Evolutionary conservation across 2,329 filamentous ascomycete species (phyloP).

Genomic region (Knufia fluminis): DNA sequence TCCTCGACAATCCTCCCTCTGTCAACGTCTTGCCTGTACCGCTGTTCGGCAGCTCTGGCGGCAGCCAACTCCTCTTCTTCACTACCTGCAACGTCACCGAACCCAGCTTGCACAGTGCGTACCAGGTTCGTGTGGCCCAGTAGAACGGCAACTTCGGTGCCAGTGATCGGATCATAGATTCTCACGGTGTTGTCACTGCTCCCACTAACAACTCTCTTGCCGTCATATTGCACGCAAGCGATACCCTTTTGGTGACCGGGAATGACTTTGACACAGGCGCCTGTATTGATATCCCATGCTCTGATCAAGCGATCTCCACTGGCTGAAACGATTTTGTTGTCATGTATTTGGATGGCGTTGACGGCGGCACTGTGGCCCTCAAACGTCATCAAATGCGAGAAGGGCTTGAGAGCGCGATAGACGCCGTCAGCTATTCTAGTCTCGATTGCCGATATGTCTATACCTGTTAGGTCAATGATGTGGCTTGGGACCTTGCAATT

Average conservation of each 20-base stretch:
- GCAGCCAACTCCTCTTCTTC: constrained; percentile 63
- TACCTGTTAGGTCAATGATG: constrained; percentile 42
- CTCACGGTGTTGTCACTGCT: constrained; percentile 95
- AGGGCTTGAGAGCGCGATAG: constrained; percentile 49
- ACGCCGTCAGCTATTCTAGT: constrained; percentile 34
- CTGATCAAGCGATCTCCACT: constrained; percentile 92
- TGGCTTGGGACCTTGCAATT: constrained; percentile 40
- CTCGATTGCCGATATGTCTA: constrained; percentile 35
- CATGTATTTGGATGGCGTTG: constrained; percentile 87
- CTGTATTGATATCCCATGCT: constrained; percentile 82
- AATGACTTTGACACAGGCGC: constrained; percentile 66
- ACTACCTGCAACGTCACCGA: constrained; percentile 77
- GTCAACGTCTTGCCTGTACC: constrained; percentile 55
- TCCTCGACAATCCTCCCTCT: constrained; percentile 35
- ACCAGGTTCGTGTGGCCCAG: constrained; percentile 76
- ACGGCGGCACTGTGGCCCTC: constrained; percentile 85
- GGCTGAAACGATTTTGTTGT: constrained; percentile 81
- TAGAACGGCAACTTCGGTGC: constrained; percentile 81
- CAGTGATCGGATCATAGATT: constrained; percentile 80
- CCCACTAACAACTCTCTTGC: constrained; percentile 83
- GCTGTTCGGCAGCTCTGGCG: constrained; percentile 62
- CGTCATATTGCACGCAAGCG: constrained; percentile 94
- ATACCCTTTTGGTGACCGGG: constrained; percentile 90
- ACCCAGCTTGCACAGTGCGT: constrained; percentile 88
- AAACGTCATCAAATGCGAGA: constrained; percentile 66